Conservation (phyloP, 2,329 filamentous ascomycete genomes). For the Chalaropsis ovoidea region DNA sequence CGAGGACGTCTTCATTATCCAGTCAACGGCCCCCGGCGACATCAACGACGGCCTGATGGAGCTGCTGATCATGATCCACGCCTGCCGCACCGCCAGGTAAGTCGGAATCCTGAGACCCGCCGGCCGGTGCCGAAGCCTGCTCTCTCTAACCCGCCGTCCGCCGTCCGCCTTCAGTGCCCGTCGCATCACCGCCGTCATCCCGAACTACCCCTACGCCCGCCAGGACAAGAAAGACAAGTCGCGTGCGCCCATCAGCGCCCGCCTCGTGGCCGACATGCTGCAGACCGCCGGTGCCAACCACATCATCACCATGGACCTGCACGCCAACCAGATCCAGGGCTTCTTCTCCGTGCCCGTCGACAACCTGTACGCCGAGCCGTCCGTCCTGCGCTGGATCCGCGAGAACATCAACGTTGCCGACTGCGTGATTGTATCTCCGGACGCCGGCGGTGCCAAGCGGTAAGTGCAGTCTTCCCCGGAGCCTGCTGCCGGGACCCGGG, state of each 20-base stretch:
- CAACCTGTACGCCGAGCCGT: conserved; percentile 88
- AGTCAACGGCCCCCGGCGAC: conserved; percentile 88
- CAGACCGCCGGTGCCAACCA: conserved; percentile 64
- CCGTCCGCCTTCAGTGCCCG: conserved; percentile 44
- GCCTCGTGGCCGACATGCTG: conserved; percentile 94
- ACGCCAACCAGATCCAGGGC: conserved; percentile 87
- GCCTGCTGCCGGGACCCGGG: not conserved
- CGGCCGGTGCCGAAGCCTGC: not conserved
- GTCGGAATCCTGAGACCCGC: not conserved
- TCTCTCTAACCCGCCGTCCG: not conserved
- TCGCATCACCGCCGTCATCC: conserved; percentile 88
- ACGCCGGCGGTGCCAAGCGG: conserved; percentile 88
- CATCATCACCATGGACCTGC: conserved; percentile 90
- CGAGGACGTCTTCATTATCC: conserved; percentile 93
- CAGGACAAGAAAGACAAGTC: conserved; percentile 96
- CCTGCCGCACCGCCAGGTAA: conserved; percentile 53
- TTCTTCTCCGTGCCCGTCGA: conserved; percentile 77
- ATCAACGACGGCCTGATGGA: conserved; percentile 99
- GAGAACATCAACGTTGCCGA: conserved; percentile 74
- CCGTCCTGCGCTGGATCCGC: conserved; percentile 80
- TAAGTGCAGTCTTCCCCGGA: conserved; percentile 34
- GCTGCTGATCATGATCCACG: conserved; percentile 95
- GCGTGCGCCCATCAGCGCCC: conserved; percentile 90
- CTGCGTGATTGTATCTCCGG: conserved; percentile 87
- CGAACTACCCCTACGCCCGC: conserved; percentile 91